Percentiles rank a stretch among this genome's conserved stretches.
These are phyloP conservation scores for Thalassiosira mediterranea DNA, from an alignment of 352 stramenopile genomes.

Conservation along the genomic window DNA sequence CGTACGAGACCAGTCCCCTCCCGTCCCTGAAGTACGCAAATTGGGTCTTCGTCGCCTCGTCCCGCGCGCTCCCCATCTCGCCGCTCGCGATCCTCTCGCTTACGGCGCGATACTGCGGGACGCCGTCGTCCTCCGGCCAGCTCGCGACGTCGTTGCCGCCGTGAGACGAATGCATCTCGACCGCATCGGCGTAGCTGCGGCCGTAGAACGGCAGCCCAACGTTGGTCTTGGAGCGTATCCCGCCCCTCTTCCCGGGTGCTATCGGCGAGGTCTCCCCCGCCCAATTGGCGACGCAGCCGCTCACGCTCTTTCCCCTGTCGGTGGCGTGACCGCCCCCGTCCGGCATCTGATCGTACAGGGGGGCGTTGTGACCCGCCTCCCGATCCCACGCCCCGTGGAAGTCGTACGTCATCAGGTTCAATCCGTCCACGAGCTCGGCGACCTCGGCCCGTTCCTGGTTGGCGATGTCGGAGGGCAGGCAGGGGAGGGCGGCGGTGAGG, in stretches of 20 bases:
- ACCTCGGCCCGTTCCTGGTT: slow-evolving; percentile 6
- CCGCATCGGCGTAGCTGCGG: slow-evolving; percentile 30
- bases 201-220: slow-evolving; percentile 47
- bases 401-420: slow-evolving; percentile 43
- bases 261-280: slow-evolving; percentile 15
- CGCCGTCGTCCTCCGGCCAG: slow-evolving; percentile 48
- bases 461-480: slow-evolving; percentile 5
- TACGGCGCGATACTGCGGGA: slow-evolving; percentile 52
- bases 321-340: too few species aligned
- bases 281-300: slow-evolving; percentile 56
- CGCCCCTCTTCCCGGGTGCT: not conserved
- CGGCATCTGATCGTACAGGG: slow-evolving; percentile 40
- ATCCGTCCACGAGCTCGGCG: slow-evolving; percentile 15
- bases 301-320: slow-evolving; percentile 20
- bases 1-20: slow-evolving; percentile 52
- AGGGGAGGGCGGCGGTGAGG: slow-evolving; percentile 36
- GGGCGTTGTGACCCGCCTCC: slow-evolving; percentile 20
- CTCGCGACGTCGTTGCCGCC: slow-evolving; percentile 30
- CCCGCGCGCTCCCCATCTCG: slow-evolving; percentile 31
- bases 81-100: slow-evolving; percentile 44
- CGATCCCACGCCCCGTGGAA: slow-evolving; percentile 35
- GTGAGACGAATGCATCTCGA: slow-evolving; percentile 30
- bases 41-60: slow-evolving; percentile 45
- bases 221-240: not conserved
- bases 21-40: slow-evolving; percentile 63